A percentile compares a stretch with the other conserved stretches of the same genome.
Evolutionary conservation across 2,329 filamentous ascomycete species (phyloP).

Genomic region (Tolypocladium tropicale): DNA sequence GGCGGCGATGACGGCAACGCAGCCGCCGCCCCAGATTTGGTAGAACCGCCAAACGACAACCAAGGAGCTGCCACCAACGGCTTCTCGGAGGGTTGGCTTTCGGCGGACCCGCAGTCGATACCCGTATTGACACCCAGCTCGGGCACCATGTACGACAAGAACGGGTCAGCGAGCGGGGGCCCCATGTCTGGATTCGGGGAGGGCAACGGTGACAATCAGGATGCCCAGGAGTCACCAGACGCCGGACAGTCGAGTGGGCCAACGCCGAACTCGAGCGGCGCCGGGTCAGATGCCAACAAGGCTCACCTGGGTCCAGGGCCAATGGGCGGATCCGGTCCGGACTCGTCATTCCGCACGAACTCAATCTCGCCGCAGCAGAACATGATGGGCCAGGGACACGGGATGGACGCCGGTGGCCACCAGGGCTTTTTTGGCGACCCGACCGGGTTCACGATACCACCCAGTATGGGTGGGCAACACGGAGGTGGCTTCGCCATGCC

Average conservation of each 20-base stretch:
- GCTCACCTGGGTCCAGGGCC: conserved; percentile 18
- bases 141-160: conserved; percentile 23
- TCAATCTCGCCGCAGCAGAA: conserved; percentile 36
- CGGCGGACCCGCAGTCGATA: conserved; percentile 25
- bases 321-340: conserved; percentile 26
- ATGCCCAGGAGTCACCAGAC: conserved; percentile 39
- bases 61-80: conserved; percentile 12
- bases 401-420: conserved; percentile 21
- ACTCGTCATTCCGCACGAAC: conserved; percentile 41
- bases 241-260: conserved; percentile 40
- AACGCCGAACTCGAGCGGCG: conserved; percentile 47
- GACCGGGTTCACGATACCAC: conserved; percentile 23
- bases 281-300: conserved; percentile 17
- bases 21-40: conserved; percentile 27
- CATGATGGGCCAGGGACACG: conserved; percentile 23
- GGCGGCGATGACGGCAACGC: conserved; percentile 29
- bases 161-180: conserved; percentile 12
- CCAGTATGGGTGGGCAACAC: conserved; percentile 11
- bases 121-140: conserved; percentile 25
- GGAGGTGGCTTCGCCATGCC: conserved; percentile 29
- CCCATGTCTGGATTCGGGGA: conserved; percentile 29
- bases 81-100: conserved; percentile 26
- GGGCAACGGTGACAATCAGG: conserved; percentile 33
- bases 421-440: conserved; percentile 29
- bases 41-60: conserved; percentile 21